Conservation (phyloP, 75 land plant genomes). For the Picea sitchensis region DNA sequence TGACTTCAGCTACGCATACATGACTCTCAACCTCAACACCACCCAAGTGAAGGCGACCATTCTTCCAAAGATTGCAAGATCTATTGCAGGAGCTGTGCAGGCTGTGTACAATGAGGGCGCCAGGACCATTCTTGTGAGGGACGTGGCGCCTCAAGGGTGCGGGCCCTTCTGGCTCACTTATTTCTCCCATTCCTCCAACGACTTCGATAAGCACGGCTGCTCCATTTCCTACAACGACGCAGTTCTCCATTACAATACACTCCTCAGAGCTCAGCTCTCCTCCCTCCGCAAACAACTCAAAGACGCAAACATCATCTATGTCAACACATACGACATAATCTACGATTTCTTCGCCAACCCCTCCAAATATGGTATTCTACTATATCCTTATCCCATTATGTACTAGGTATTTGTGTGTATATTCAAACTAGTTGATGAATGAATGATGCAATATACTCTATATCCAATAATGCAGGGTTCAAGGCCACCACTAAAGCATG, state of each 20-base stretch:
- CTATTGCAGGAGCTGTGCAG: constrained; percentile 4
- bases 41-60: background rate
- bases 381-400: no score
- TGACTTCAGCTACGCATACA: constrained; percentile 18
- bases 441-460: no score
- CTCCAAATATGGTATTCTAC: constrained; percentile 34
- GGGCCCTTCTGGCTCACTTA: constrained; percentile 48
- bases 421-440: no score
- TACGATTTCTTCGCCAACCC: constrained; percentile 46
- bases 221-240: constrained; percentile 41
- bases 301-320: constrained; percentile 30
- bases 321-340: constrained; percentile 59
- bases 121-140: constrained; percentile 46
- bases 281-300: constrained; percentile 35
- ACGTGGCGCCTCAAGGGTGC: constrained; percentile 75
- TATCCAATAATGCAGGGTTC: constrained; percentile 35
- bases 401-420: no score
- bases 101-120: constrained; percentile 29
- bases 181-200: constrained; percentile 22
- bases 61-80: background rate
- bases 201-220: constrained; percentile 59
- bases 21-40: background rate
- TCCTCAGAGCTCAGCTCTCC: constrained; percentile 30
- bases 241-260: constrained; percentile 49
- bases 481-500: constrained; percentile 40